phyloP scores from a whole-genome alignment of 352 stramenopile species.

The Pythium volutum region DNA sequence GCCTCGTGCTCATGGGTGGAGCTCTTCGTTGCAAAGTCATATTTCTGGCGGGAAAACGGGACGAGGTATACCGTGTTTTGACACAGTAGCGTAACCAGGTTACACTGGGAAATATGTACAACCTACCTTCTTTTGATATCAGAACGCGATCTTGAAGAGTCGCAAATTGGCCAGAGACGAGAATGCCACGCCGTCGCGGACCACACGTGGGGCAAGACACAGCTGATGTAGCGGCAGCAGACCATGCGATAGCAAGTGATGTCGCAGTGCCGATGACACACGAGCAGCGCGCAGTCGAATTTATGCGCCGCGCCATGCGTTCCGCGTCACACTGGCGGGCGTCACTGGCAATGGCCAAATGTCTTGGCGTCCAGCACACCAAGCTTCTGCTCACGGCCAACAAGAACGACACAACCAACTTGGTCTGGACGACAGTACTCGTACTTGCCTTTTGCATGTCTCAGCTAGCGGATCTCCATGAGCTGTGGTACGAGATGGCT shows the following conservation, averaged over 20 bases:
- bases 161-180: not conserved
- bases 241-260: not conserved
- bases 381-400: slow-evolving; percentile 34
- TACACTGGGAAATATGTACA: not conserved
- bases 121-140: not conserved
- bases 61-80: not conserved
- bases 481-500: slow-evolving; percentile 46
- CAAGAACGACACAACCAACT: slow-evolving; percentile 48
- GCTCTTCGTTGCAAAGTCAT: not conserved
- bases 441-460: slow-evolving; percentile 43
- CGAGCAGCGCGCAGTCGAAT: slow-evolving; percentile 31
- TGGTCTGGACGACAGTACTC: slow-evolving; percentile 50
- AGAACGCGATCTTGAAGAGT: not conserved
- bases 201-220: not conserved
- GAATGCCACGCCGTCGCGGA: slow-evolving; percentile 3
- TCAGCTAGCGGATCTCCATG: slow-evolving; percentile 43
- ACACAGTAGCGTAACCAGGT: not conserved
- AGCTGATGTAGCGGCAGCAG: too few species aligned
- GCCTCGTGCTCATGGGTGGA: slow-evolving; percentile 22
- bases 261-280: slow-evolving; percentile 10
- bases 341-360: slow-evolving; percentile 43
- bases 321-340: slow-evolving; percentile 36
- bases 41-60: not conserved
- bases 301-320: slow-evolving; percentile 29
- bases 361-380: slow-evolving; percentile 33